Conservation (phyloP, 202 grass and related monocot species). For the Saccharum hybrid region DNA sequence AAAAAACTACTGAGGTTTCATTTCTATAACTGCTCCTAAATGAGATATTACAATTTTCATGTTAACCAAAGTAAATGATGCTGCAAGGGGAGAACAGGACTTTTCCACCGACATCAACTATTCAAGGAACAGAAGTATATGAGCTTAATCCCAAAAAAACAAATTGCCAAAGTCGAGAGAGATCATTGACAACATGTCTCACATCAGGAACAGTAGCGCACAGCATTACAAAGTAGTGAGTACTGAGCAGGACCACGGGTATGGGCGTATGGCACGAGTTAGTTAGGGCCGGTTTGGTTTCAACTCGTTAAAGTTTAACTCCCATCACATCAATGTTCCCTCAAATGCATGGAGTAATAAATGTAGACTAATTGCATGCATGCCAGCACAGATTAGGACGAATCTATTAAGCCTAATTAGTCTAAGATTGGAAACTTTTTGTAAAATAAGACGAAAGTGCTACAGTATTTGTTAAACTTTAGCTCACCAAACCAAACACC, state of each 20-base stretch:
- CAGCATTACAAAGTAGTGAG: background rate
- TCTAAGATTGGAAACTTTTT: too few species aligned
- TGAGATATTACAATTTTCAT: background rate
- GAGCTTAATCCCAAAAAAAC: background rate
- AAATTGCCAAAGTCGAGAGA: slow-evolving; percentile 3
- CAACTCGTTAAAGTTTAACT: too few species aligned
- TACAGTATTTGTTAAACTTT: too few species aligned
- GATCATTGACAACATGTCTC: background rate
- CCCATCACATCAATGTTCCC: too few species aligned
- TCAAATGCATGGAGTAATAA: too few species aligned
- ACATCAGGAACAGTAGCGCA: slow-evolving; percentile 15
- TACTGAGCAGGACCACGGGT: background rate
- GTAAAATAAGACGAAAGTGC: too few species aligned
- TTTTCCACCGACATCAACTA: background rate
- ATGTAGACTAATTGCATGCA: too few species aligned
- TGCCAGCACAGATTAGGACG: too few species aligned
- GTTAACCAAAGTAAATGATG: background rate
- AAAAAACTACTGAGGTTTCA: slow-evolving; percentile 7
- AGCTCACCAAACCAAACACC: too few species aligned
- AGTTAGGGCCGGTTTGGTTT: too few species aligned
- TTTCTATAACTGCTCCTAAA: background rate
- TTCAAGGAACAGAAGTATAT: background rate
- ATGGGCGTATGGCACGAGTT: background rate
- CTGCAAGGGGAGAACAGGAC: background rate
- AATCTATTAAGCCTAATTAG: too few species aligned